These are phyloP conservation scores for Sherardia arvensis DNA, from an alignment of 257 asterid genomes.

Conservation along the genomic window DNA sequence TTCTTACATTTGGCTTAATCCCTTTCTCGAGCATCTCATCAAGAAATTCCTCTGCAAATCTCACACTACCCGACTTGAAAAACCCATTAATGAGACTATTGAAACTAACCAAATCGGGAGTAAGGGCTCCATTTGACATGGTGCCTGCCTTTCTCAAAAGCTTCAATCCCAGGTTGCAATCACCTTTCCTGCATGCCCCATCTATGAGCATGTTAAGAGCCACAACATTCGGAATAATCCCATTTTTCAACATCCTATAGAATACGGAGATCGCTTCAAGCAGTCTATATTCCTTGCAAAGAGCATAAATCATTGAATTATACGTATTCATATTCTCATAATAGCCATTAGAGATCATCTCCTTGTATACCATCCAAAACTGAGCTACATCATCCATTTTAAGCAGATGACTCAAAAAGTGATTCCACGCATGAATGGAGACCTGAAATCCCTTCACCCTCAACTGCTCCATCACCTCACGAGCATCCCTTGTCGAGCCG, in stretches of 20 bases:
- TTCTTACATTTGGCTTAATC: slow-evolving; percentile 53
- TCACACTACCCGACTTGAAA: slow-evolving; percentile 53
- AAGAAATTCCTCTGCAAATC: slow-evolving; percentile 36
- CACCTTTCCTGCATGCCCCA: slow-evolving; percentile 53
- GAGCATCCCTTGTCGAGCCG: slow-evolving; percentile 51
- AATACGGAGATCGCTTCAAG: slow-evolving; percentile 54
- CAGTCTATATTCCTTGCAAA: slow-evolving; percentile 46
- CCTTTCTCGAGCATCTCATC: slow-evolving; percentile 42
- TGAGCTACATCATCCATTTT: slow-evolving; percentile 36
- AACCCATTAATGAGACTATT: slow-evolving; percentile 64
- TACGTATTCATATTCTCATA: slow-evolving; percentile 55
- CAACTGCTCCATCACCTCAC: slow-evolving; percentile 45
- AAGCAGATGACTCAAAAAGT: slow-evolving; percentile 59
- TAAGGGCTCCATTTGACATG: slow-evolving; percentile 37
- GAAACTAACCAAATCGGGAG: slow-evolving; percentile 47
- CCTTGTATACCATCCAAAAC: slow-evolving; percentile 55
- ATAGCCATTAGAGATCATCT: slow-evolving; percentile 56
- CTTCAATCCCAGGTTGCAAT: slow-evolving; percentile 44
- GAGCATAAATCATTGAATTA: slow-evolving; percentile 56
- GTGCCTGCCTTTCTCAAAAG: slow-evolving; percentile 34
- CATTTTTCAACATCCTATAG: slow-evolving; percentile 58
- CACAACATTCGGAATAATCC: slow-evolving; percentile 53
- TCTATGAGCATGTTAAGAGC: slow-evolving; percentile 64
- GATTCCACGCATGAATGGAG: slow-evolving; percentile 76
- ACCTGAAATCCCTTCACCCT: slow-evolving; percentile 28